phyloP scores from a whole-genome alignment of 805 yeast species.

The Blastobotrys chiropterorum region DNA sequence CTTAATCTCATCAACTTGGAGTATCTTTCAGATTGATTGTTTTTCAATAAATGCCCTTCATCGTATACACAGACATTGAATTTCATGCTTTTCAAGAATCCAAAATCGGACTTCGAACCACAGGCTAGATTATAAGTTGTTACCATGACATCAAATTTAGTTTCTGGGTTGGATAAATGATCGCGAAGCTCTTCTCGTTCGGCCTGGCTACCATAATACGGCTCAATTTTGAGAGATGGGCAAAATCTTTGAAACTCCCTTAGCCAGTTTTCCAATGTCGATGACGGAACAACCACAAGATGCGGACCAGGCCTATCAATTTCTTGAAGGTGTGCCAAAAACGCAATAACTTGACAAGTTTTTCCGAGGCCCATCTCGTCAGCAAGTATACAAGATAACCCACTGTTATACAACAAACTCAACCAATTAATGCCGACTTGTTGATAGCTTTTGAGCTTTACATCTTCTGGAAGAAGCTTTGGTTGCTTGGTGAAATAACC shows the following conservation, averaged over 20 bases:
- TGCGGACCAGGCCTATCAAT: conserved; percentile 71
- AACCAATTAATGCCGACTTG: conserved; percentile 98
- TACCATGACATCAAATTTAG: conserved; percentile 76
- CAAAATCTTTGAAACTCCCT: conserved; percentile 89
- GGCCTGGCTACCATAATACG: conserved; percentile 82
- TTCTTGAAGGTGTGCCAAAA: conserved; percentile 77
- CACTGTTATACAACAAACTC: conserved; percentile 64
- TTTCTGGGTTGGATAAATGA: conserved; percentile 47
- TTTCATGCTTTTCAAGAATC: conserved; percentile 63
- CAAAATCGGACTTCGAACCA: conserved; percentile 74
- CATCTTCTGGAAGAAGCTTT: conserved; percentile 49
- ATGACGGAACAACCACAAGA: conserved; percentile 90
- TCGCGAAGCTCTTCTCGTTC: conserved; percentile 84
- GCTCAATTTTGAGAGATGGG: conserved; percentile 73
- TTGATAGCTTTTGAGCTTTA: conserved; percentile 80
- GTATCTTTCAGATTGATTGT: conserved; percentile 82
- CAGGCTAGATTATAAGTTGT: conserved; percentile 92
- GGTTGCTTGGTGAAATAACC: conserved; percentile 63
- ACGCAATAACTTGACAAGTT: conserved; percentile 92
- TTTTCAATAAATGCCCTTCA: conserved; percentile 96
- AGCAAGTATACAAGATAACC: conserved; percentile 87
- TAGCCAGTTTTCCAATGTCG: conserved; percentile 95
- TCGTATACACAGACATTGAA: conserved; percentile 91
- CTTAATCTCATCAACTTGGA: conserved; percentile 74
- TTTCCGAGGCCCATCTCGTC: conserved; percentile 98